Base-by-base conservation (phyloP, 495 filamentous ascomycete species). In the Hypoxylon cercidicola region DNA sequence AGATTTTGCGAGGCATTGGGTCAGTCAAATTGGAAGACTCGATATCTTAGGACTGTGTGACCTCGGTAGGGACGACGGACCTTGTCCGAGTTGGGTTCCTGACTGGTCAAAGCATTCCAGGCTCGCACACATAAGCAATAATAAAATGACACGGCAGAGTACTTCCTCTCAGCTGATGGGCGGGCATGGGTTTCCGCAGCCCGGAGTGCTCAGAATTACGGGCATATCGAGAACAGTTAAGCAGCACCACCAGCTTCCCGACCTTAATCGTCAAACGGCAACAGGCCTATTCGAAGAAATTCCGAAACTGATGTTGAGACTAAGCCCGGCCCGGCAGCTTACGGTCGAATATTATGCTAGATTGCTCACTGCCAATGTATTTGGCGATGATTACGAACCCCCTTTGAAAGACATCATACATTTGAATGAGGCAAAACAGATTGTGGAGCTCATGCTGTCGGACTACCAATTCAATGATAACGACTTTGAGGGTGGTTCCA, bases 1-100 rank as follows among this genome's bases (percentile, higher is more conserved):
- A 11, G 2, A 44, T 9, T 37, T 50, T 34, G 11, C 32, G 25
- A 3, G 4, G 4, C 41, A 20, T 4, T 43, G 18, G 6, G 49
- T 55, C 6, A 1, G 40, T 2, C 1, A 8, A 19, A 30, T 32
- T 9, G 1, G 13, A 4, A 15, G 9, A 5, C 16, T 65, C 2
- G 15, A 13, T 6, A 46, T 65, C 4, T 37, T 60, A 12, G 1
- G 0, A 7, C 4, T 13, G 11, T 60, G 62, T 28, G 25, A 51
- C 15, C 32, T 13, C 44, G 25, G n/a, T n/a, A n/a, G n/a, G 7
- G 37, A 30, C 4, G 30, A 1, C 13, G 15, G 41, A 23, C n/a
- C 51, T 12, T 55, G 43, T 21, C 44, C 62, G 20, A 65, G 55
- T 9, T 65, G 62, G 62, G 55, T 60, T 20, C 55, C 55, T 21